phyloP scores from a whole-genome alignment of 495 filamentous ascomycete genomes.

The Daldinia concentrica region DNA sequence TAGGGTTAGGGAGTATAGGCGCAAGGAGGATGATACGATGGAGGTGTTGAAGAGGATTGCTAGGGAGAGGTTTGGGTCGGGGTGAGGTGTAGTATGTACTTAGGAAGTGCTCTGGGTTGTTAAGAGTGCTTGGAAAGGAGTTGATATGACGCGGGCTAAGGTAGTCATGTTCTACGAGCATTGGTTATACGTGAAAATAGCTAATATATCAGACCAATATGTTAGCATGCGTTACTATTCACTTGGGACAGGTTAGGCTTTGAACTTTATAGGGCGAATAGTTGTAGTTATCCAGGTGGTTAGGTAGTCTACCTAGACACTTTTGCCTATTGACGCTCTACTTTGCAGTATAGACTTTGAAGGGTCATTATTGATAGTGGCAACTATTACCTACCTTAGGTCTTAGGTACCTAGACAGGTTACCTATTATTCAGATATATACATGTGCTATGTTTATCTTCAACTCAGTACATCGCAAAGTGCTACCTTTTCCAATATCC shows the following conservation, averaged over 20 bases:
- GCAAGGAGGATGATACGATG: conserved; percentile 73
- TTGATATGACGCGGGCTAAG: too few species aligned
- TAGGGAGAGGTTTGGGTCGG: conserved; percentile 63
- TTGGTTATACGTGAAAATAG: too few species aligned
- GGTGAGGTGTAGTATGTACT: neutral
- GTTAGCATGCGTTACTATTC: neutral
- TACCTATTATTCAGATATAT: too few species aligned
- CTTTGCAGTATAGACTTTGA: neutral
- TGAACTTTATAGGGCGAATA: neutral
- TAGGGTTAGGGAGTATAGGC: conserved; percentile 61
- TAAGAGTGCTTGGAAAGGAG: too few species aligned
- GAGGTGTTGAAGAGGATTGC: conserved; percentile 71
- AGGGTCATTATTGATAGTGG: neutral
- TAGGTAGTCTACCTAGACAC: neutral
- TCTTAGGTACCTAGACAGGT: too few species aligned
- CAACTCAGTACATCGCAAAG: neutral
- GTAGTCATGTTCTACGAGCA: too few species aligned
- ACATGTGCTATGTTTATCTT: neutral
- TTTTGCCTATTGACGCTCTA: neutral
- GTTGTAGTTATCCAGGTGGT: neutral
- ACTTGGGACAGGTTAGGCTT: neutral
- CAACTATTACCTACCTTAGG: too few species aligned
- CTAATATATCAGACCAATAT: neutral
- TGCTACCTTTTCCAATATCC: neutral
- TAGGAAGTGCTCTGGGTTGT: too few species aligned